Conservation (phyloP, 345 rosid species). For the Eucalyptus erythrocorys region DNA sequence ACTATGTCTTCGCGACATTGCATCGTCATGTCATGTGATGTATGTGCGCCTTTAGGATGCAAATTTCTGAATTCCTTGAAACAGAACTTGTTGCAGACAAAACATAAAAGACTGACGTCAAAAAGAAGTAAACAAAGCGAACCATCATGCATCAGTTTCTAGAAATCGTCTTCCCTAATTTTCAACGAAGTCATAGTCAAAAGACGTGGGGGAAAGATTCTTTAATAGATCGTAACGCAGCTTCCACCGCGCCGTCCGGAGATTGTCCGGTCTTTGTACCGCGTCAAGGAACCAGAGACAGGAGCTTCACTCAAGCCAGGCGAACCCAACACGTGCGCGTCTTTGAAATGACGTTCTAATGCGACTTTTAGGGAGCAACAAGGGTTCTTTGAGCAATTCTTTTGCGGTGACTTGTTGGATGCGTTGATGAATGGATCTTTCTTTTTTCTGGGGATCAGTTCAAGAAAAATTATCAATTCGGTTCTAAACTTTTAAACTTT, state of each 20-base stretch:
- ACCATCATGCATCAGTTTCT: not conserved
- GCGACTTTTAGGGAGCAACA: not conserved
- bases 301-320: not conserved
- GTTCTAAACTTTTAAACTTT: accelerated
- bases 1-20: not conserved
- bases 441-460: not conserved
- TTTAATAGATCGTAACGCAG: conserved; percentile 23
- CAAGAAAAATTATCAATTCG: not conserved
- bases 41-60: not conserved
- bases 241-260: conserved; percentile 48
- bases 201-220: not conserved
- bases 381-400: not conserved
- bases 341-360: not conserved
- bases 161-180: not conserved
- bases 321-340: not conserved
- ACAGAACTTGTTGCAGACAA: not conserved
- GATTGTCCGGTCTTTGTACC: conserved; percentile 16
- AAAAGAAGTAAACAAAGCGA: not conserved
- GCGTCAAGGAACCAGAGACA: not conserved
- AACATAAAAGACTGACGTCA: not conserved
- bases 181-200: not conserved
- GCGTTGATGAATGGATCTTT: not conserved
- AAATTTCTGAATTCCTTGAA: not conserved
- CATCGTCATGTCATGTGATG: not conserved
- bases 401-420: not conserved